Base-by-base conservation (phyloP, 495 filamentous ascomycete species). In the Pseudoneurospora amorphoporcata region DNA sequence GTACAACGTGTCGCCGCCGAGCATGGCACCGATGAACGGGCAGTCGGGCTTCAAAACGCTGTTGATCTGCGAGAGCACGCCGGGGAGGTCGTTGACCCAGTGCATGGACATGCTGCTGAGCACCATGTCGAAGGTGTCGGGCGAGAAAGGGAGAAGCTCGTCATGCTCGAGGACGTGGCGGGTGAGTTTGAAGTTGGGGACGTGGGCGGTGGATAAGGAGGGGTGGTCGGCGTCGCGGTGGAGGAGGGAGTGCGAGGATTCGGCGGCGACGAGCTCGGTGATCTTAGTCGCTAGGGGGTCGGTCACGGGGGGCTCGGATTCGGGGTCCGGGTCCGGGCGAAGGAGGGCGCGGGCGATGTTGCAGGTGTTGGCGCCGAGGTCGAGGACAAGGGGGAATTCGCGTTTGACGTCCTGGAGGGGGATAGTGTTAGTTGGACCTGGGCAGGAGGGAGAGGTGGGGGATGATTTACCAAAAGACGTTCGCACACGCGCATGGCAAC, bases 71-170 rank as follows among this genome's bases (percentile, higher is more conserved):
- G 87, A 81, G 1, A 99, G 87, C 4, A 95, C 83, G 4, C 89
- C 90, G 0, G 96, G 95, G 8, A 99, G 87, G 79, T 99, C 92
- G 81, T 99, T 99, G 82, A 97, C 90, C 96, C 96, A 99, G 82
- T 99, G 96, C 79, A 99, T 87, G 40, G 90, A 93, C 73, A 97
- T 84, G 58, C 91, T 94, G 76, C 90, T 93, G 38, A 99, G 84
- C 3, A 97, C 92, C 41, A 95, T 90, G 82, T 97, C 93, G 82
- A 98, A 97, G 23, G 87, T 87, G 75, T 90, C 86, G n/a, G 90
- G 82, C 29, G 85, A 86, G 82, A 92, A 97, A 1, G 95, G 93
- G 2, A 97, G 84, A 3, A 88, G 82, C 73, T 88, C 83, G 73
- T 96, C 92, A 73, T 91, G 85, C 47, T 89, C 82, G 3, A 97